These are phyloP conservation scores for Ophiostoma angusticollis DNA, from an alignment of 2,329 filamentous ascomycete species.

Conservation along the genomic window DNA sequence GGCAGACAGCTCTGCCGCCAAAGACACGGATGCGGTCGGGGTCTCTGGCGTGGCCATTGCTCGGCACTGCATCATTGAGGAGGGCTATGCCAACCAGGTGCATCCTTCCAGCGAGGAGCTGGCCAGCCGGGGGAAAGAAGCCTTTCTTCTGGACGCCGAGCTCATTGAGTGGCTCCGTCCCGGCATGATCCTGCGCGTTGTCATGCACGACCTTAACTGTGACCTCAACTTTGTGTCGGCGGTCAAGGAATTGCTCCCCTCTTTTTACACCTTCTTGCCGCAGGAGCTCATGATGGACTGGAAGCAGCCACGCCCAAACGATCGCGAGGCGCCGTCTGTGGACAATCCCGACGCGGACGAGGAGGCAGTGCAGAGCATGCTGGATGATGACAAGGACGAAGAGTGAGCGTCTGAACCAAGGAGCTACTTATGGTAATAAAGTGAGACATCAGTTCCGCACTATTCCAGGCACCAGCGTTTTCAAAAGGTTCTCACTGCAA, in stretches of 20 bases:
- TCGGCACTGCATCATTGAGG: conserved; percentile 32
- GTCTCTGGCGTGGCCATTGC: conserved; percentile 34
- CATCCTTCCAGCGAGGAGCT: conserved; percentile 21
- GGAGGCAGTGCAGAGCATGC: conserved; percentile 9
- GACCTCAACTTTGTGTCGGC: conserved; percentile 54
- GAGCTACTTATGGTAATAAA: too few species aligned
- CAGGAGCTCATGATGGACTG: conserved; percentile 58
- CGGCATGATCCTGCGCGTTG: conserved; percentile 50
- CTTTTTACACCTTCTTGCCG: conserved; percentile 51
- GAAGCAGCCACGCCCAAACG: conserved; percentile 39
- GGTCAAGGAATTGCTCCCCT: conserved; percentile 40
- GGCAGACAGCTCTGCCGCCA: too few species aligned
- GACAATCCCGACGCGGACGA: conserved; percentile 24
- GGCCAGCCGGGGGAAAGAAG: conserved; percentile 15
- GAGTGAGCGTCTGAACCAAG: not conserved
- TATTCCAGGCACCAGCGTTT: conserved; percentile 8
- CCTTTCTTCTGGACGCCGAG: conserved; percentile 56
- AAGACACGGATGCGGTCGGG: conserved; percentile 21
- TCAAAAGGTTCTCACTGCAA: too few species aligned
- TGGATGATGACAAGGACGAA: conserved; percentile 12
- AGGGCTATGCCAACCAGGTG: conserved; percentile 32
- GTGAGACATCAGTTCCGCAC: not conserved
- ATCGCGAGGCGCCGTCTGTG: conserved; percentile 34
- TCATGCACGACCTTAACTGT: conserved; percentile 42
- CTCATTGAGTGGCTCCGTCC: conserved; percentile 38